Evolutionary conservation across 2,329 filamentous ascomycete genomes (phyloP), one percentile per base, ranked within the genome.

Genomic region (Pseudogymnoascus sp.): DNA sequence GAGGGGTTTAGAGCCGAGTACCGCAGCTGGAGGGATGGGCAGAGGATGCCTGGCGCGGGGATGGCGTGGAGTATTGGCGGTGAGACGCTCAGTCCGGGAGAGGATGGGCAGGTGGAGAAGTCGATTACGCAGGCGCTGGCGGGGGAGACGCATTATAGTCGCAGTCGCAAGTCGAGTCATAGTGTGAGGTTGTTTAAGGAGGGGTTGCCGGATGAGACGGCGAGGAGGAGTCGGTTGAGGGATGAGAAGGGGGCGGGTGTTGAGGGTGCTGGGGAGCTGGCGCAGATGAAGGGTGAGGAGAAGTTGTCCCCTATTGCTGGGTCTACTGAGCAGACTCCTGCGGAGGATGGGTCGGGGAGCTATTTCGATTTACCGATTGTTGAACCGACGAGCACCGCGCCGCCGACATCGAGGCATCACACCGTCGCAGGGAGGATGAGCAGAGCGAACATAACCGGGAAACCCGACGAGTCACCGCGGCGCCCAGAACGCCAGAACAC

Each of bases 121-220:
- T 86, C 84, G n/a, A 83, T 88, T 61, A 79, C 83, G 5, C 84
- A 87, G 67, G 83, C 83, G 28, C 78, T 87, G 71, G 80, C 83
- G 16, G 84, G 85, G 2, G 77, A 82, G n/a, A 85, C 87, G 69
- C 84, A 79, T 45, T 86, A 83, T 69, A 82, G 83, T 54, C 83
- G 86, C 62, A 90, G 85, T 70, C 83, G 86, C 68, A 89, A 88
- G 74, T 83, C 86, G 41, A 88, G 85, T 69, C 85, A 88, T 73
- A 87, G 84, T 68, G 76, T 89, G 65, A 80, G 86, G 1, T 86
- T 88, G 70, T 89, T 89, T 77, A 86, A 85, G 66, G 85, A 88
- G 73, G 85, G 84, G 36, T 75, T 87, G 16, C 84, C 84, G 2
- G 82, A 86, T 62, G 84, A 87, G 51, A 83, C 82, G 70, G 71